phyloP scores from a whole-genome alignment of 2,329 filamentous ascomycete genomes.

The Pezicula neosporulosa region DNA sequence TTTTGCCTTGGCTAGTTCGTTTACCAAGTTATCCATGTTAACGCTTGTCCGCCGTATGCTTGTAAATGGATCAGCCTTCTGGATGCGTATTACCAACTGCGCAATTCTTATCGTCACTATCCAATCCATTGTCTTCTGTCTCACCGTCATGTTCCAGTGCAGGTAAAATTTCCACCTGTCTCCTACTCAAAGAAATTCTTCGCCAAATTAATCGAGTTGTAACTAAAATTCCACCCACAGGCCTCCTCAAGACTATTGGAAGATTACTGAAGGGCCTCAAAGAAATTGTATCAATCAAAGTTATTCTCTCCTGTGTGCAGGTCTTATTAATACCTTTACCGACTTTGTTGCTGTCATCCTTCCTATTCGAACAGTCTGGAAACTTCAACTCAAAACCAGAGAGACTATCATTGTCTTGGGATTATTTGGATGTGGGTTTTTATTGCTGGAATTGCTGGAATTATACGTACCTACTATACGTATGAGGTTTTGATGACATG shows the following conservation, averaged over 20 bases:
- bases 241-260: conserved; percentile 37
- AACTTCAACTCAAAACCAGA: conserved; percentile 40
- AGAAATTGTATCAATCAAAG: conserved; percentile 45
- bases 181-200: background rate
- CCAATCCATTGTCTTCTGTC: conserved; percentile 19
- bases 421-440: conserved; percentile 48
- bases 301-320: conserved; percentile 47
- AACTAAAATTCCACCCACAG: conserved; percentile 12
- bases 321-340: conserved; percentile 56
- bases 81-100: conserved; percentile 16
- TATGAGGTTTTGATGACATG: conserved; percentile 20
- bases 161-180: conserved; percentile 5
- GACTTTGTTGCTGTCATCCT: conserved; percentile 53
- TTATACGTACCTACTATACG: conserved; percentile 34
- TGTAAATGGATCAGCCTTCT: conserved; percentile 14
- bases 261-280: conserved; percentile 26
- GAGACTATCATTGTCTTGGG: conserved; percentile 43
- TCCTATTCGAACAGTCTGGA: conserved; percentile 43
- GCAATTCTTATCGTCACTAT: conserved; percentile 15
- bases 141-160: conserved; percentile 22
- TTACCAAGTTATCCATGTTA: conserved; percentile 36
- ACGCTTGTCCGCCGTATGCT: conserved; percentile 25
- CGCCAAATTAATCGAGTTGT: background rate
- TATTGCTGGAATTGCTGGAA: conserved; percentile 39
- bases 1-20: conserved; percentile 30